Conservation (phyloP, 139 green algal species). For the Coccomyxa sp. region DNA sequence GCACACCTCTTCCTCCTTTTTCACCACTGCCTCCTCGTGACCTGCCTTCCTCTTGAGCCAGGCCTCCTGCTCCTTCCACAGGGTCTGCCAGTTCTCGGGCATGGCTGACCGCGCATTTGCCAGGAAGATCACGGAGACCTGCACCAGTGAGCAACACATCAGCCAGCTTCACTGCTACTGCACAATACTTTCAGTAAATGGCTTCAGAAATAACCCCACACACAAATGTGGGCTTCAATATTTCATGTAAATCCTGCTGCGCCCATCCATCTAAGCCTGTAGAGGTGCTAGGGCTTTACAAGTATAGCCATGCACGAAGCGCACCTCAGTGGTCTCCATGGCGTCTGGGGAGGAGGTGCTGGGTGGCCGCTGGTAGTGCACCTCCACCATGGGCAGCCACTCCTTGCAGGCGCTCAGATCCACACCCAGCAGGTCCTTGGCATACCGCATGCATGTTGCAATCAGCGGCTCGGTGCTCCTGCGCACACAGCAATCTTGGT, state of each 20-base stretch:
- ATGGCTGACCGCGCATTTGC: constrained; percentile 30
- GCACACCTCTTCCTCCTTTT: constrained; percentile 5
- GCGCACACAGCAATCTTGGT: neutral
- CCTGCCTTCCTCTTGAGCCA: constrained; percentile 20
- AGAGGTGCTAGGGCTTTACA: too few species aligned
- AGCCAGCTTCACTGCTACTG: too few species aligned
- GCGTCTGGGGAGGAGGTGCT: constrained; percentile 1
- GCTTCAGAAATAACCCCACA: too few species aligned
- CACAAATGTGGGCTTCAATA: neutral
- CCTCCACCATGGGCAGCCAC: constrained; percentile 63
- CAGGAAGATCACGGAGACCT: constrained; percentile 59
- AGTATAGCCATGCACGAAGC: neutral
- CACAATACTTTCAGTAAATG: too few species aligned
- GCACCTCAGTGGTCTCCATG: constrained; percentile 4
- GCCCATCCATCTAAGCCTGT: too few species aligned
- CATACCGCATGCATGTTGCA: constrained; percentile 43
- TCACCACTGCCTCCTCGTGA: neutral
- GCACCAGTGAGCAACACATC: neutral
- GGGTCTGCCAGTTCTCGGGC: constrained; percentile 32
- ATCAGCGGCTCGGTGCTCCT: constrained; percentile 47
- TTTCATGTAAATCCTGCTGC: neutral
- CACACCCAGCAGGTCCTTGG: constrained; percentile 49
- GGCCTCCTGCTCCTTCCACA: constrained; percentile 39
- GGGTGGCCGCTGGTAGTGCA: constrained; percentile 48
- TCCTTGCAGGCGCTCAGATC: constrained; percentile 36